Percentiles rank a stretch among this genome's conserved stretches.
Conservation (phyloP, 2,329 filamentous ascomycete species). For the Aspergillaceae sp. region DNA sequence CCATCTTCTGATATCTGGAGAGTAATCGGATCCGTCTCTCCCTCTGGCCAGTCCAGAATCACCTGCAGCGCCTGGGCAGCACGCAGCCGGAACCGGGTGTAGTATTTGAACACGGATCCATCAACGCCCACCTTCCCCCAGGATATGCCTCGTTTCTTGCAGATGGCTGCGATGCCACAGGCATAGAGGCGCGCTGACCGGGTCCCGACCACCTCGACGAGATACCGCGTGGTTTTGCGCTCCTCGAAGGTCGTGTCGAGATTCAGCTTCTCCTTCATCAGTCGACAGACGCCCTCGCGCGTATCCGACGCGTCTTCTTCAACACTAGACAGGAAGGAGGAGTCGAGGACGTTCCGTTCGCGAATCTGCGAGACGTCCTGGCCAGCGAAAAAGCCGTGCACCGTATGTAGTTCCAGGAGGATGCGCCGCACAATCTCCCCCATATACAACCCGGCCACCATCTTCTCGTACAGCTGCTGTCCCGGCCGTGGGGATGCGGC, state of each 20-base stretch:
- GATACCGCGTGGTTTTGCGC: slow-evolving; percentile 73
- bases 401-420: slow-evolving; percentile 73
- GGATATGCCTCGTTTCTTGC: slow-evolving; percentile 81
- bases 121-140: slow-evolving; percentile 88
- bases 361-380: slow-evolving; percentile 71
- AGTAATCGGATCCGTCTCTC: slow-evolving; percentile 70
- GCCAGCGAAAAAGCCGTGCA: slow-evolving; percentile 64
- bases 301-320: slow-evolving; percentile 92
- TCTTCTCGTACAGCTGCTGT: slow-evolving; percentile 92
- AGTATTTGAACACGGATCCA: slow-evolving; percentile 95
- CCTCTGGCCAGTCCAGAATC: slow-evolving; percentile 80
- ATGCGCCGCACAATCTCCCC: slow-evolving; percentile 86
- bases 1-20: slow-evolving; percentile 82
- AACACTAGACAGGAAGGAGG: slow-evolving; percentile 81
- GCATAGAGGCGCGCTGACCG: slow-evolving; percentile 84
- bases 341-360: slow-evolving; percentile 75
- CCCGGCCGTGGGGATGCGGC: slow-evolving; percentile 80
- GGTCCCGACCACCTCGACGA: slow-evolving; percentile 88
- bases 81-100: slow-evolving; percentile 88
- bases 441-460: slow-evolving; percentile 87
- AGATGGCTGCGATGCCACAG: slow-evolving; percentile 92
- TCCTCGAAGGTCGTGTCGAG: slow-evolving; percentile 65
- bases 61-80: slow-evolving; percentile 78
- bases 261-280: slow-evolving; percentile 65
- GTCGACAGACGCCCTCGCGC: slow-evolving; percentile 69